Percentiles rank a stretch among this genome's conserved stretches.
phyloP scores from a whole-genome alignment of 805 yeast genomes.

The Yarrowia yakushimensis region DNA sequence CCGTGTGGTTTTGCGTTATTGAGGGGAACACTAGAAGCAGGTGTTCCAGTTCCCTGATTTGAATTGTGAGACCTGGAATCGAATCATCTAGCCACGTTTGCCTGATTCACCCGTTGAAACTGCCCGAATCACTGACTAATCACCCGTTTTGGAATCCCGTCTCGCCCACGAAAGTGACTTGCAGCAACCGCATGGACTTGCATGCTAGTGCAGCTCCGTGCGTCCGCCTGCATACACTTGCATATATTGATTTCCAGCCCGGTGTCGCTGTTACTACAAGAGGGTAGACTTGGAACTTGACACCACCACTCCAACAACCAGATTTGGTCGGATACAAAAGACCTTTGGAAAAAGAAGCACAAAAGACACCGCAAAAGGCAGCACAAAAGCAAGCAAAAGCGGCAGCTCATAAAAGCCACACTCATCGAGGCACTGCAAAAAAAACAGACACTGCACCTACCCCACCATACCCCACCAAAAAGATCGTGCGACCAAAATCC shows the following conservation, averaged over 20 bases:
- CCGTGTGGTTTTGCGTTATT: background rate
- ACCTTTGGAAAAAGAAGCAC: too few species aligned
- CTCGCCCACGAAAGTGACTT: background rate
- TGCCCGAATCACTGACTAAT: too few species aligned
- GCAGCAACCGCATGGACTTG: slow-evolving; percentile 9
- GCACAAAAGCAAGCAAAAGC: too few species aligned
- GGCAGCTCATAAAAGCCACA: too few species aligned
- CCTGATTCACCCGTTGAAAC: background rate
- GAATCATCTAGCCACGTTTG: background rate
- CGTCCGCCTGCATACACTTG: background rate
- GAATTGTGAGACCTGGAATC: background rate
- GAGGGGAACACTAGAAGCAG: too few species aligned
- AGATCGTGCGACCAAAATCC: background rate
- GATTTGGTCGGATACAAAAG: too few species aligned
- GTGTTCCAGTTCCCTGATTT: too few species aligned
- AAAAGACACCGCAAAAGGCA: too few species aligned
- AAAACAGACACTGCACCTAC: too few species aligned
- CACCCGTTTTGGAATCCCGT: background rate
- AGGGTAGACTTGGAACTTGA: background rate
- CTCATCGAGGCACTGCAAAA: too few species aligned
- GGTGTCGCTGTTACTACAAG: background rate
- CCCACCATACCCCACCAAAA: background rate
- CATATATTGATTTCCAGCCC: slow-evolving; percentile 24
- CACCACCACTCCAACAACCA: too few species aligned
- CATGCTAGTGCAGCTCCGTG: background rate